Evolutionary conservation across 2,329 filamentous ascomycete species (phyloP).

Genomic region (Thielaviopsis ethacetica): DNA sequence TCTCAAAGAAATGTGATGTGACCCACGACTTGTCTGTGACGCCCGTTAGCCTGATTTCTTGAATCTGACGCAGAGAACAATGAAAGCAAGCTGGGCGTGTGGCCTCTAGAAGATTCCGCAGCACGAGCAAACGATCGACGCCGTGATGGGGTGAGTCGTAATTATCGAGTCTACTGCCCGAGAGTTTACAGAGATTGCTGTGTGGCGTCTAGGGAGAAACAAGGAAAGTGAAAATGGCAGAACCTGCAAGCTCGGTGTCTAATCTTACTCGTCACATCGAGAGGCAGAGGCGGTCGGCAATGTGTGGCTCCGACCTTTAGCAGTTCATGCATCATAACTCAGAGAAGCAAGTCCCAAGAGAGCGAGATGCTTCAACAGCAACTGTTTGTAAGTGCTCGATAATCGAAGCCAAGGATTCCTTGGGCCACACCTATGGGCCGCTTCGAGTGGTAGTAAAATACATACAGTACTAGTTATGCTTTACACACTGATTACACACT

Average conservation of each 20-base stretch:
- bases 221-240: neutral
- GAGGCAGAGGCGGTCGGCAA: neutral
- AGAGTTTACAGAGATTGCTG: neutral
- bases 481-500: neutral
- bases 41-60: neutral
- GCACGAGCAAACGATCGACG: neutral
- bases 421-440: neutral
- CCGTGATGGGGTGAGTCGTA: neutral
- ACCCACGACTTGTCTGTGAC: neutral
- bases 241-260: neutral
- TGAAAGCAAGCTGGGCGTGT: neutral
- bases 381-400: neutral
- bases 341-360: neutral
- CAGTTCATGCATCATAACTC: neutral
- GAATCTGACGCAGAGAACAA: neutral
- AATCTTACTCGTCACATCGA: neutral
- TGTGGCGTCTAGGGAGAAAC: neutral
- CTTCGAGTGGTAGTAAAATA: neutral
- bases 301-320: neutral
- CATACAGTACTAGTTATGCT: neutral
- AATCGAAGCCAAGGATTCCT: neutral
- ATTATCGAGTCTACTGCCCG: neutral
- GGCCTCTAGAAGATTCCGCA: neutral
- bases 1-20: neutral
- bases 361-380: neutral